Percentiles rank a stretch among this genome's conserved stretches.
Evolutionary conservation across 192 early-diverging fungal genomes (phyloP).

Genomic region (Backusella liffmaniae): DNA sequence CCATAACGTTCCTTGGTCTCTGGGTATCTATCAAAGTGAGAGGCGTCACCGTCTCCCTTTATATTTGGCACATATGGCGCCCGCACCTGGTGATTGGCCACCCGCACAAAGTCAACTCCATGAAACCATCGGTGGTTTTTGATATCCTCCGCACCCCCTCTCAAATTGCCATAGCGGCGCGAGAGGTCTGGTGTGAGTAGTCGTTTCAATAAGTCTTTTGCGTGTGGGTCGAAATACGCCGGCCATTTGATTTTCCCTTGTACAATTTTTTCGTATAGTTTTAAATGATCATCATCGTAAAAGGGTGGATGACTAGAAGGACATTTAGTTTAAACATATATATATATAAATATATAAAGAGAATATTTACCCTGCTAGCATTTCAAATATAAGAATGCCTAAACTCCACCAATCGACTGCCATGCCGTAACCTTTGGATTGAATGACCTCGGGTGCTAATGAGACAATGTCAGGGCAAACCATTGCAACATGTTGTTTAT

Average conservation of each 20-base stretch:
- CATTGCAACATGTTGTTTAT: not conserved
- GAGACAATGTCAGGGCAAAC: not conserved
- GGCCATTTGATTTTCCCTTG: slow-evolving; percentile 88
- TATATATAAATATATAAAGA: no score
- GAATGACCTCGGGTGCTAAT: slow-evolving; percentile 96
- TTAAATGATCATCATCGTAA: slow-evolving; percentile 95
- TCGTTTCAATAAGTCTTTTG: slow-evolving; percentile 88
- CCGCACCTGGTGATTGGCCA: slow-evolving; percentile 18
- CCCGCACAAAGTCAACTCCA: slow-evolving; percentile 65
- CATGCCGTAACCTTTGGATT: slow-evolving; percentile 93
- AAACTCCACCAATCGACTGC: slow-evolving; percentile 99
- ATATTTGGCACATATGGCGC: slow-evolving; percentile 22
- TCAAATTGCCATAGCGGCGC: slow-evolving; percentile 90
- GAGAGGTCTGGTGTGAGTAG: slow-evolving; percentile 87
- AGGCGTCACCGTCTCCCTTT: slow-evolving; percentile 81
- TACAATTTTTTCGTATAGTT: slow-evolving; percentile 97
- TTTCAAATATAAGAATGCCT: slow-evolving; percentile 96
- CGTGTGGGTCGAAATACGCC: slow-evolving; percentile 74
- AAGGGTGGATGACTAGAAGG: slow-evolving; percentile 79
- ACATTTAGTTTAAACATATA: no score
- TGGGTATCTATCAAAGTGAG: slow-evolving; percentile 94
- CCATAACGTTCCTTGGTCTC: slow-evolving; percentile 93
- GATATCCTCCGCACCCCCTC: slow-evolving; percentile 84
- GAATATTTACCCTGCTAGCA: slow-evolving; percentile 73
- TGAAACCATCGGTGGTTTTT: slow-evolving; percentile 92